phyloP scores from a whole-genome alignment of 495 filamentous ascomycete genomes.

The Penicillium manginii region DNA sequence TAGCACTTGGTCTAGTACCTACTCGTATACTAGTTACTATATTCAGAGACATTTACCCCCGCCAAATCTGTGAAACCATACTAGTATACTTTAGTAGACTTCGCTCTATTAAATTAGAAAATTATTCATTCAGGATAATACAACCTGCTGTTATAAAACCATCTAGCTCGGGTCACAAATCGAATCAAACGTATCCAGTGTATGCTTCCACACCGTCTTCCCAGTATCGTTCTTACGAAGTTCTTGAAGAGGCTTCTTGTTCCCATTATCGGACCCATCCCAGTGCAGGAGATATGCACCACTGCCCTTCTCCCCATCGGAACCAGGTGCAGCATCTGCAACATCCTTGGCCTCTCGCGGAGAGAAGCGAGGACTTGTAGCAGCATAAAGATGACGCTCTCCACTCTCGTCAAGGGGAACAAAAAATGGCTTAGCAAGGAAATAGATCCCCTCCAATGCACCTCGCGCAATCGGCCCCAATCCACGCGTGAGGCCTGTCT shows the following conservation, averaged over 20 bases:
- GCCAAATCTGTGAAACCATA: no score
- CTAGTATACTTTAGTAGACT: no score
- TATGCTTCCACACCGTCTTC: constrained; percentile 28
- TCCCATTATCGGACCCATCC: constrained; percentile 22
- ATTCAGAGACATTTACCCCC: no score
- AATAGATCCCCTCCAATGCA: constrained; percentile 13
- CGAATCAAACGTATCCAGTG: constrained; percentile 21
- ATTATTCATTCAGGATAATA: no score
- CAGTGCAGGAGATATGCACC: constrained; percentile 26
- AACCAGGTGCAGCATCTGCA: constrained; percentile 17
- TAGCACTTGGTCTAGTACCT: no score
- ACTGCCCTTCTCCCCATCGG: constrained; percentile 25
- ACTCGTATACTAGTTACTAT: no score
- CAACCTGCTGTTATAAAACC: no score
- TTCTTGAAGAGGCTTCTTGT: constrained; percentile 19
- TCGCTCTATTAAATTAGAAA: no score
- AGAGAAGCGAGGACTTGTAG: constrained; percentile 44
- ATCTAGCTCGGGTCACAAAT: constrained; percentile 17
- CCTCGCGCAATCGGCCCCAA: constrained; percentile 14
- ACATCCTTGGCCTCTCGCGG: constrained; percentile 13
- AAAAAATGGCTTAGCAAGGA: constrained; percentile 28
- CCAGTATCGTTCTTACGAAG: constrained; percentile 24
- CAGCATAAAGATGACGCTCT: constrained; percentile 47
- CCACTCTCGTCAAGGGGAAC: constrained; percentile 46
- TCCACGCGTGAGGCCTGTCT: constrained; percentile 40